Evolutionary conservation across 371 early-diverging fungal species (phyloP), one percentile per base, ranked within the genome.

Genomic region (Rhizopus arrhizus): DNA sequence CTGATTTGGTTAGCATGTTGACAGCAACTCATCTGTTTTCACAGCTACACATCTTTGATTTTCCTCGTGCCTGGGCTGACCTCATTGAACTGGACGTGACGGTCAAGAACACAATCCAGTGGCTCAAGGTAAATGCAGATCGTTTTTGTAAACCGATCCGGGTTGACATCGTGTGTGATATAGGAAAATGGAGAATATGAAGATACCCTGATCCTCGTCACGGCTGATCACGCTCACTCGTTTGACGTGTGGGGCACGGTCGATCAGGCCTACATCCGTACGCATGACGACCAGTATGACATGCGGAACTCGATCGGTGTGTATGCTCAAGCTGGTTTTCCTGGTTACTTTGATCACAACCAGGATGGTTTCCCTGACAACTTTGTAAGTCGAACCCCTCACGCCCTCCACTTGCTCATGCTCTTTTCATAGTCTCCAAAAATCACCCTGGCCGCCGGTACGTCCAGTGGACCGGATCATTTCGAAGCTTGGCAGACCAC

Each of bases 231-330:
- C 61, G 73, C 82, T 35, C 91, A 90, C 56, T 84, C 76, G 28
- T 91, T 83, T 68, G 91, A 89, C 62, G 87, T 88, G 62, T 88
- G 80, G 72, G 91, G 89, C 15, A 75, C 88, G 33, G 87, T 90
- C 46, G 91, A 89, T 65, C 62, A 57, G 28, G 38, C 56, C 9
- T 70, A 66, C 36, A 73, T 75, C 22, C 54, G 38, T 8, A 46
- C 34, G 2, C 59, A 64, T 22, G 51, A 58, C 22, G 53, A 49
- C 10, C 50, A 53, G 9, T 70, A 66, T 32, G 73, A 81, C 47
- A 85, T 85, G 81, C 85, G 77, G 56, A 73, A 79, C 56, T 76
- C 88, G 15, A 79, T 90, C 62, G 87, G 85, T 68, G 76, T 80
- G 48, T 88, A 86, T 73, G 80, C 75, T 41, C 72, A 71, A 62